Evolutionary conservation across 495 filamentous ascomycete species (phyloP).

Genomic region (Xylaria longipes): DNA sequence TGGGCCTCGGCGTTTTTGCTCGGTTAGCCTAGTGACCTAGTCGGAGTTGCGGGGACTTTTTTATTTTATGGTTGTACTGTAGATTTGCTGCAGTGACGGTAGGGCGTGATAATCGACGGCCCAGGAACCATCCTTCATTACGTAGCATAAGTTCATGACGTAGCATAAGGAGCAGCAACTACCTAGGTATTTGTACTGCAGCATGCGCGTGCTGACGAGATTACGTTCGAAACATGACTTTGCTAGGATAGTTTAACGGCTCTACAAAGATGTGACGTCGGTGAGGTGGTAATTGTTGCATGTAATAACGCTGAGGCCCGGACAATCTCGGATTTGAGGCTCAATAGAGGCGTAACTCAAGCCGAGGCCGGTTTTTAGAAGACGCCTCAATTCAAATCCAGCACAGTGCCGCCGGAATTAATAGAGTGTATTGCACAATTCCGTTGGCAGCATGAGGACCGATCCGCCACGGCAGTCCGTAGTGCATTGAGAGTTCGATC

Average conservation of each 20-base stretch:
- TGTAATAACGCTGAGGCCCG: neutral
- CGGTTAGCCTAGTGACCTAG: neutral
- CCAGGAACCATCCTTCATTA: neutral
- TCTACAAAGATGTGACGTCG: neutral
- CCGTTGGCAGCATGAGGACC: neutral
- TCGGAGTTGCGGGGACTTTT: slow-evolving; percentile 18
- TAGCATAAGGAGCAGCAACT: neutral
- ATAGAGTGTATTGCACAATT: neutral
- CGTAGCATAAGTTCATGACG: too few species aligned
- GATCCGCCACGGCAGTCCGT: slow-evolving; percentile 14
- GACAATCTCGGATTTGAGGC: slow-evolving; percentile 11
- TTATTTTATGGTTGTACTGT: neutral
- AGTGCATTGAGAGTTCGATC: neutral
- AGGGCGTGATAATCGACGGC: neutral
- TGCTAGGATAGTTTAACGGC: neutral
- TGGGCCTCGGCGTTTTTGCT: neutral
- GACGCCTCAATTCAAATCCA: neutral
- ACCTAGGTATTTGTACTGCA: neutral
- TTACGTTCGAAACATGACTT: neutral
- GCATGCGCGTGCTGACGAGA: neutral
- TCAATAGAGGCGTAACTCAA: neutral
- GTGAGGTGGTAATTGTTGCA: neutral
- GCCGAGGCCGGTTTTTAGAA: neutral
- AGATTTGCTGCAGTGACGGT: neutral
- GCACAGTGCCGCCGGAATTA: neutral